A percentile compares a stretch with the other conserved stretches of the same genome.
Evolutionary conservation across 768 basidiomycete genomes (phyloP).

Genomic region (Leccinum rimulosum): DNA sequence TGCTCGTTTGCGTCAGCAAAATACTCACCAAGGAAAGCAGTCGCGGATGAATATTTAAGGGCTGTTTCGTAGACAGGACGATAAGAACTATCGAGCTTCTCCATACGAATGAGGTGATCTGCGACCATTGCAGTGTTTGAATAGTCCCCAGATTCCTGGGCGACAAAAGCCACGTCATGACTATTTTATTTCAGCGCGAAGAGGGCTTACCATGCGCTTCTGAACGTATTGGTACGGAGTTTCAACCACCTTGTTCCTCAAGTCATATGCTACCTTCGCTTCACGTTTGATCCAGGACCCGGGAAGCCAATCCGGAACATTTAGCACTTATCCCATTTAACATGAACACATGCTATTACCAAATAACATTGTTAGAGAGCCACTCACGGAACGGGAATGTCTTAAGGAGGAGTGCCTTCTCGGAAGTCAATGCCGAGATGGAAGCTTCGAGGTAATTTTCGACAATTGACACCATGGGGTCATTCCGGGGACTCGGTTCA

Average conservation of each 20-base stretch:
- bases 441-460: background rate
- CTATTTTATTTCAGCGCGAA: background rate
- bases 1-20: background rate
- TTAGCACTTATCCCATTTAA: background rate
- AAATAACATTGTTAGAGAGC: background rate
- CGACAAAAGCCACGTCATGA: background rate
- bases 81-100: background rate
- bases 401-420: constrained; percentile 4
- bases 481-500: background rate
- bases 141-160: background rate
- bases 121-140: background rate
- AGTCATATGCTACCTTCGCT: background rate
- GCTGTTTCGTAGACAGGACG: background rate
- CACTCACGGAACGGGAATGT: constrained; percentile 12
- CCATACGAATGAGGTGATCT: background rate
- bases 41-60: background rate
- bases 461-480: constrained; percentile 2
- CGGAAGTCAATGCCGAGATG: background rate
- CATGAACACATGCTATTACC: constrained; percentile 2
- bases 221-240: background rate
- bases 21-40: background rate
- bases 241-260: constrained; percentile 3
- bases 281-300: constrained; percentile 5
- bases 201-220: background rate
- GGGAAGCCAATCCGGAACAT: constrained; percentile 1